These are phyloP conservation scores for Sugiyamaella floridensis DNA, from an alignment of 805 yeast genomes.

Conservation along the genomic window DNA sequence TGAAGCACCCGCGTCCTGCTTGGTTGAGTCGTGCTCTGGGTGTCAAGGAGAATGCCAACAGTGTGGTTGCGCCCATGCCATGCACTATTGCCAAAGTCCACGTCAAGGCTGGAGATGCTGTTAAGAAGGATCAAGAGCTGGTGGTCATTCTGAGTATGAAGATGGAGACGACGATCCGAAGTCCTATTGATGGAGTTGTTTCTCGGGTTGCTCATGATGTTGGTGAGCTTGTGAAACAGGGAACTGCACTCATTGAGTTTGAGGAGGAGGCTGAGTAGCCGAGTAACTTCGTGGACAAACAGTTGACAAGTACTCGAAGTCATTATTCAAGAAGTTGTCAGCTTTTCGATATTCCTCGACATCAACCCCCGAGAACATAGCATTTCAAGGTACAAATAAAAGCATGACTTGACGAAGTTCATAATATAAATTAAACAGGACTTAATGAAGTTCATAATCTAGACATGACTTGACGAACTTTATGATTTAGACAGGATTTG, in stretches of 20 bases:
- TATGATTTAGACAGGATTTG: too few species aligned
- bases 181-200: constrained; percentile 25
- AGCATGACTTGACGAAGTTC: too few species aligned
- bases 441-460: too few species aligned
- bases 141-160: constrained; percentile 28
- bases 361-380: too few species aligned
- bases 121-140: constrained; percentile 26
- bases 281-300: background rate
- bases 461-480: too few species aligned
- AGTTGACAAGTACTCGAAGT: background rate
- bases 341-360: too few species aligned
- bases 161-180: constrained; percentile 31
- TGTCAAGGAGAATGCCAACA: constrained; percentile 15
- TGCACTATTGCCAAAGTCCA: constrained; percentile 25
- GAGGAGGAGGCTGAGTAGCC: constrained; percentile 14
- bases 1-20: constrained; percentile 22
- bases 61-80: constrained; percentile 29
- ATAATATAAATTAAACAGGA: too few species aligned
- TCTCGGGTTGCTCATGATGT: constrained; percentile 23
- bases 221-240: constrained; percentile 29
- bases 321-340: too few species aligned
- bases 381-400: background rate
- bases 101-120: constrained; percentile 23
- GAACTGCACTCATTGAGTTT: constrained; percentile 27
- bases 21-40: constrained; percentile 27